Conservation (phyloP, 2,329 filamentous ascomycete genomes). For the Metarhizium robertsii region DNA sequence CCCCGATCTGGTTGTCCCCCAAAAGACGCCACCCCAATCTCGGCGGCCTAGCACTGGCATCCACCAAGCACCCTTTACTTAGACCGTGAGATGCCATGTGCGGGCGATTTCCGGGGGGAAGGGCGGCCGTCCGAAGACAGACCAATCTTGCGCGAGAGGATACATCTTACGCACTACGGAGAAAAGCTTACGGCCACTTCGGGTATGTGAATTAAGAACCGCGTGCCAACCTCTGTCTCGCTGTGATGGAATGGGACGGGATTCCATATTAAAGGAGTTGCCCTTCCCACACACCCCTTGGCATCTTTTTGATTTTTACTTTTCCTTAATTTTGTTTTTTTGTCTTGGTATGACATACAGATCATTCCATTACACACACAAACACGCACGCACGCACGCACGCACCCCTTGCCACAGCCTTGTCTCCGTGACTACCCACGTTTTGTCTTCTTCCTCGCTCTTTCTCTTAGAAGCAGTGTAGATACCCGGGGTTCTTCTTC, state of each 20-base stretch:
- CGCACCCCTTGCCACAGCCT: not conserved
- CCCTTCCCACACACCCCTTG: not conserved
- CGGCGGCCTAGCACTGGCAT: not conserved
- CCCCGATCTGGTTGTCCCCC: too few species aligned
- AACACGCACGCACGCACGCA: not conserved
- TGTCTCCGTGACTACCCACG: not conserved
- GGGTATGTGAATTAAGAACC: not conserved
- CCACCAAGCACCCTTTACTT: not conserved
- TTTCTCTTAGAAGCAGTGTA: not conserved
- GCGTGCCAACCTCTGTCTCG: not conserved
- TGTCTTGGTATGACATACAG: not conserved
- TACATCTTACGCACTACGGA: not conserved
- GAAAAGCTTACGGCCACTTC: not conserved
- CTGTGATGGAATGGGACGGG: not conserved
- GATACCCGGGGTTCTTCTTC: too few species aligned
- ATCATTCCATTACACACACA: not conserved
- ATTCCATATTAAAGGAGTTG: not conserved
- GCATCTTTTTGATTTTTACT: not conserved
- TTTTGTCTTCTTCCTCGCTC: not conserved
- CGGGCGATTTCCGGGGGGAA: constrained; percentile 12
- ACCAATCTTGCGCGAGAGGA: not conserved
- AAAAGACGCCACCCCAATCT: not conserved
- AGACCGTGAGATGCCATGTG: constrained; percentile 13
- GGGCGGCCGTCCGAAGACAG: too few species aligned
- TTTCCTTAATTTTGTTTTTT: not conserved